Evolutionary conservation across 495 filamentous ascomycete genomes (phyloP), one percentile per base, ranked within the genome.

Genomic region (Penicillium nucicola): DNA sequence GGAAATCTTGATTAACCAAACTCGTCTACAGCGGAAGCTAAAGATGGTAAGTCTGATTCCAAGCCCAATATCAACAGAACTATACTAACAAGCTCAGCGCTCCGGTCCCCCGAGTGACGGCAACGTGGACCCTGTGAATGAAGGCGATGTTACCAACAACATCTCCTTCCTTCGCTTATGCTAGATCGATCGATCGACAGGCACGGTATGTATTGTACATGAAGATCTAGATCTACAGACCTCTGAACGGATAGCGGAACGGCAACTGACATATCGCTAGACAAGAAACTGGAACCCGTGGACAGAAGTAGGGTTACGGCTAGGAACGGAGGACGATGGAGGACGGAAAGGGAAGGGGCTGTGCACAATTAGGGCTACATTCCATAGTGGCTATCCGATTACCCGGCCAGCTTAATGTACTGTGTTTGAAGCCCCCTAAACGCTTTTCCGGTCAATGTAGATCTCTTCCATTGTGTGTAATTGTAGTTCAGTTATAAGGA

Each of bases 121-220:
- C 46, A 25, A 55, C 13, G 41, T 45, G 14, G 41, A 44, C 46
- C 52, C 52, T 25, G 33, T 43, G 33, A 55, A 55, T 34, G 38
- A 55, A 14, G 52, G 52, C 36, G 37, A 41, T 19, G 52, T 55
- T 15, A 50, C 48, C 40, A 55, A 55, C 45, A 49, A 55, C 45
- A 38, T 55, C 33, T 55, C 52, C 32, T 37, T 55, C 38, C 33
- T 55, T 17, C 52, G 46, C 20, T 33, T 55, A 13, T 55, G 52
- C n/a, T 55, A 50, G 39, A 49, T 40, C 41, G 7, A n/a, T 28
- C 19, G 35, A 37, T 38, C 19, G 25, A 39, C 13, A 48, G 48
- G n/a, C 31, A 44, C 20, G 32, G 18, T 37, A 31, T 17, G 30
- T 28, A 23, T 17, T 40, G 37, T 40, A 40, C 18, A 7, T 40